Base-by-base conservation (phyloP, 2,329 filamentous ascomycete species). In the Niveomyces coronatus region DNA sequence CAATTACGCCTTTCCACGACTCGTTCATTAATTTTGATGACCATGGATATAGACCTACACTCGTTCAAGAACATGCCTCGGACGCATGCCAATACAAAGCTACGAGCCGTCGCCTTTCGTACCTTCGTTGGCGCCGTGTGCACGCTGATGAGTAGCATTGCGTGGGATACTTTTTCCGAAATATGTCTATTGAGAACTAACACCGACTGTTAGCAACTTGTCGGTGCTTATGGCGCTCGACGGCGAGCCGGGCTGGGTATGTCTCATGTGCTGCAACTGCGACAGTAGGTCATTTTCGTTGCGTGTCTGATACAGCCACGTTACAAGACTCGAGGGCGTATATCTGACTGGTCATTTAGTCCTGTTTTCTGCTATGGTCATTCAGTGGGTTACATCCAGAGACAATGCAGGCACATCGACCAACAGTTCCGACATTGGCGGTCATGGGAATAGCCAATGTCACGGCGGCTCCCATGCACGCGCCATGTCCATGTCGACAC, bases 171-270 rank as follows among this genome's bases (percentile, higher is more conserved):
- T 31, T 14, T 14, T n/a, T 32, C 17, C 27, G 41, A 38, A n/a
- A n/a, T n/a, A n/a, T n/a, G n/a, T n/a, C n/a, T n/a, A n/a, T 16
- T 2, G 2, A 7, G n/a, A 6, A 19, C 22, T 38, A 16, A 38
- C 20, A 17, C 9, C 4, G n/a, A n/a, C n/a, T n/a, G 28, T 29
- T 30, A 76, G 72, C 4, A 81, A 81, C 49, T 54, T 81, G 3
- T 67, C 68, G 3, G 64, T 79, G 0, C 55, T 80, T 1, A 70
- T 76, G 62, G 64, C 63, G 2, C 63, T 80, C 2, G 56, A 73
- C 17, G 76, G 76, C 10, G 76, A 80, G 49, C 74, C 71, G 3
- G 76, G 70, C 3, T 81, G 76, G 75, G 65, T 81, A 3, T 81
- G 75, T 46, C 63, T 81, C 4, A 74, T 78, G 60, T 75, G 73